Evolutionary conservation across 768 basidiomycete genomes (phyloP).

Genomic region (Tylopilus intermedius): DNA sequence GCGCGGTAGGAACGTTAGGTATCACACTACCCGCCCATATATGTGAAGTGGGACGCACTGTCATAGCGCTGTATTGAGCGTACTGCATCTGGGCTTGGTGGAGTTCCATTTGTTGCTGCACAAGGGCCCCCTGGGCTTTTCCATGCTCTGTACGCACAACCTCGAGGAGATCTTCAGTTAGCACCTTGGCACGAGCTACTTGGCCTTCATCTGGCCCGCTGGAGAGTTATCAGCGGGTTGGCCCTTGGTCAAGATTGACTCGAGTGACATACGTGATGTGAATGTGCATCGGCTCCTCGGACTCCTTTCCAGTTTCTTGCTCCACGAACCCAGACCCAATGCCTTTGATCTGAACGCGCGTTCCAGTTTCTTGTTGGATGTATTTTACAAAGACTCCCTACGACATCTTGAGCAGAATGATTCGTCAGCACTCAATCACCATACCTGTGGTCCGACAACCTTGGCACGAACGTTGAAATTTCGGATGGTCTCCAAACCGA

Average conservation of each 20-base stretch:
- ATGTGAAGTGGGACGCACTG: conserved; percentile 34
- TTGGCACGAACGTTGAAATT: conserved; percentile 99
- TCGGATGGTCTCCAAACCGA: conserved; percentile 83
- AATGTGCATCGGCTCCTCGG: conserved; percentile 87
- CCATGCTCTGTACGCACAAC: conserved; percentile 87
- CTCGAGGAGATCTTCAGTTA: conserved; percentile 84
- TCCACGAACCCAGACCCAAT: conserved; percentile 93
- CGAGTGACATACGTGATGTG: conserved; percentile 69
- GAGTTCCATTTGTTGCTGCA: conserved; percentile 81
- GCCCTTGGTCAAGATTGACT: conserved; percentile 16
- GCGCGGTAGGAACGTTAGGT: not conserved
- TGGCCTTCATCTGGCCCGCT: conserved; percentile 82
- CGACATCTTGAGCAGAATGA: not conserved
- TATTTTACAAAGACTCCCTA: conserved; percentile 96
- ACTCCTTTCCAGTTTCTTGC: conserved; percentile 80
- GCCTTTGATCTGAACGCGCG: conserved; percentile 96
- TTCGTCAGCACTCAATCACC: conserved; percentile 2
- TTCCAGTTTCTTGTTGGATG: conserved; percentile 93
- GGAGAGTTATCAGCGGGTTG: conserved; percentile 1
- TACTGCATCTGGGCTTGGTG: conserved; percentile 81
- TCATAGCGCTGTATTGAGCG: conserved; percentile 63
- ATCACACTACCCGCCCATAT: not conserved
- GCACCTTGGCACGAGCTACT: conserved; percentile 78
- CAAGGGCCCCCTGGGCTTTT: conserved; percentile 62
- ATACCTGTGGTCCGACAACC: conserved; percentile 90